Evolutionary conservation across 345 rosid genomes (phyloP).

Genomic region (Cardiospermum halicacabum): DNA sequence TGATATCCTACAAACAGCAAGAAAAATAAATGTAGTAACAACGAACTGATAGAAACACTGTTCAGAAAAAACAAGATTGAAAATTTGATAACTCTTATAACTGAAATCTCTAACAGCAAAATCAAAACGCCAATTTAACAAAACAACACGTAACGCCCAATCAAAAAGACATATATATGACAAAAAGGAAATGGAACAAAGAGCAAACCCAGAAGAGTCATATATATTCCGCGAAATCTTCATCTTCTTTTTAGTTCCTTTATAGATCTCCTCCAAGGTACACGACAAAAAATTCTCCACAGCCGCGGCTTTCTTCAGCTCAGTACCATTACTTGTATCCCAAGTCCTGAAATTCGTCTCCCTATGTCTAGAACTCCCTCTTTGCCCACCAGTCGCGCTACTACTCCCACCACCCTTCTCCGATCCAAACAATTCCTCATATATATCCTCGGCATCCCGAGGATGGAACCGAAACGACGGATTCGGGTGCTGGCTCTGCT

Average conservation of each 20-base stretch:
- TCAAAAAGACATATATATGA: not conserved
- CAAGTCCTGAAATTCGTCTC: slow-evolving; percentile 43
- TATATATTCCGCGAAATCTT: slow-evolving; percentile 47
- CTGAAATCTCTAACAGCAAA: not conserved
- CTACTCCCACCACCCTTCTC: slow-evolving; percentile 28
- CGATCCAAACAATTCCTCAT: slow-evolving; percentile 72
- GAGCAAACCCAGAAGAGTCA: slow-evolving; percentile 59
- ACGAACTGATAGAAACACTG: too few relatives aligned
- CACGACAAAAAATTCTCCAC: slow-evolving; percentile 66
- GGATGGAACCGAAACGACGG: slow-evolving; percentile 56
- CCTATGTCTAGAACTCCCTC: slow-evolving; percentile 29
- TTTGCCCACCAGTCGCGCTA: slow-evolving; percentile 25
- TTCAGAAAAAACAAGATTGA: too few relatives aligned
- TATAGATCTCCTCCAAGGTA: slow-evolving; percentile 86
- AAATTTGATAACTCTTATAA: too few relatives aligned
- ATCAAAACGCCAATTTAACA: not conserved
- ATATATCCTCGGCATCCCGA: slow-evolving; percentile 74
- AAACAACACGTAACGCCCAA: not conserved
- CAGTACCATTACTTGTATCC: slow-evolving; percentile 23
- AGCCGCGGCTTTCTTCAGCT: slow-evolving; percentile 41
- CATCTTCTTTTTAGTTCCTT: slow-evolving; percentile 79
- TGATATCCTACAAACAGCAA: not conserved
- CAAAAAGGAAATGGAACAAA: not conserved
- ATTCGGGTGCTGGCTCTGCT: slow-evolving; percentile 29
- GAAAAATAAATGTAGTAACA: too few relatives aligned